phyloP scores from a whole-genome alignment of 1,284 basidiomycete species.

The Austroboletus novae-zelandiae region DNA sequence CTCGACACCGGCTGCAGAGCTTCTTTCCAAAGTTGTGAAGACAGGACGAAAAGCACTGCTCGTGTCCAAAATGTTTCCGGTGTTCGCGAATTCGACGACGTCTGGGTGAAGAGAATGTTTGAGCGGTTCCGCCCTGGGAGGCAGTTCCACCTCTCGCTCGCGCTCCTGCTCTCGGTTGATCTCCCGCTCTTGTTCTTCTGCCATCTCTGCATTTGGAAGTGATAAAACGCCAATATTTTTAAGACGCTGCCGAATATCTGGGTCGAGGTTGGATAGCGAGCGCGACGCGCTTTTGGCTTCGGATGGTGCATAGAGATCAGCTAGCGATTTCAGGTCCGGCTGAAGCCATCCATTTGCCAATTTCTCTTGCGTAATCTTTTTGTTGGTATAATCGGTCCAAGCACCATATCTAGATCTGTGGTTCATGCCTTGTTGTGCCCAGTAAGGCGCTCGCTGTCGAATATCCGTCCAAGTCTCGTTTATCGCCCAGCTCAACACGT shows the following conservation, averaged over 20 bases:
- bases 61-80: neutral
- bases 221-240: neutral
- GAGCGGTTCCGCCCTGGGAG: neutral
- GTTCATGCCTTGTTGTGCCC: too few relatives aligned
- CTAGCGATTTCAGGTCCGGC: neutral
- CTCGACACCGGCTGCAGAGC: neutral
- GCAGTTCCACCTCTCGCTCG: slow-evolving; percentile 1
- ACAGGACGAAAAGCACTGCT: neutral
- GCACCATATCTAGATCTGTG: too few relatives aligned
- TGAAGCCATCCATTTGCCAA: neutral
- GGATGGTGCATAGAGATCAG: neutral
- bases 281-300: neutral
- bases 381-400: too few relatives aligned
- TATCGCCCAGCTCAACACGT: slow-evolving; percentile 32
- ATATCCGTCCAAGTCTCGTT: slow-evolving; percentile 42
- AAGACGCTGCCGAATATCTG: neutral
- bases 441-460: too few relatives aligned
- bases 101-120: neutral
- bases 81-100: neutral
- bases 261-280: neutral
- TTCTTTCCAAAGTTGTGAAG: neutral
- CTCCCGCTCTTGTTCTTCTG: neutral
- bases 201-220: neutral
- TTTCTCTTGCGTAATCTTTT: too few relatives aligned
- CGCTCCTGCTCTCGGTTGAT: neutral